Conservation (phyloP, 1,139 yeast genomes). For the Hanseniaspora uvarum region DNA sequence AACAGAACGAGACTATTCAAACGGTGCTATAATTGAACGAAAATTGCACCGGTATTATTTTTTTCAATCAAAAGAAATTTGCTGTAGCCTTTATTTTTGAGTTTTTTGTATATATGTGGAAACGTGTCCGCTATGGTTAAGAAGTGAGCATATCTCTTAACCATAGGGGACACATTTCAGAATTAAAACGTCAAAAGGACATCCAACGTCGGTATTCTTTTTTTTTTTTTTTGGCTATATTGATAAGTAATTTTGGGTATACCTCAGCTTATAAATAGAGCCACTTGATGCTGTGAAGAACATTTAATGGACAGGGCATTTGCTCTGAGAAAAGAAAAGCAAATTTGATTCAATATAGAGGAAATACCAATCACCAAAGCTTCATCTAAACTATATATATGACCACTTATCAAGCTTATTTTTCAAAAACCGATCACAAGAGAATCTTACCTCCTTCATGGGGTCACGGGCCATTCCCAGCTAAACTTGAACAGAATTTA, state of each 20-base stretch:
- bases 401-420: background rate
- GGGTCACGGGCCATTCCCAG: slow-evolving; percentile 5
- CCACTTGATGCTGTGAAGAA: no score
- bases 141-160: background rate
- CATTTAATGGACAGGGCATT: background rate
- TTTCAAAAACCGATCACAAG: slow-evolving; percentile 2
- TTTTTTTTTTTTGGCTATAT: no score
- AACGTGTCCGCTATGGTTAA: slow-evolving; percentile 10
- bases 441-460: background rate
- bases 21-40: no score
- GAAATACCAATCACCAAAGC: background rate
- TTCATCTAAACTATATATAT: background rate
- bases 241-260: background rate
- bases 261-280: background rate
- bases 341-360: background rate
- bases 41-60: no score
- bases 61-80: no score
- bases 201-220: background rate
- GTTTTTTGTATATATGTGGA: background rate
- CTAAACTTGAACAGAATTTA: background rate
- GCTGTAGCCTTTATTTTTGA: background rate
- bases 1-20: no score
- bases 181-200: background rate
- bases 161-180: slow-evolving; percentile 2
- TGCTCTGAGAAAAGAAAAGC: background rate